phyloP scores from a whole-genome alignment of 164 flowering plant genomes.

The Echeveria elegans region DNA sequence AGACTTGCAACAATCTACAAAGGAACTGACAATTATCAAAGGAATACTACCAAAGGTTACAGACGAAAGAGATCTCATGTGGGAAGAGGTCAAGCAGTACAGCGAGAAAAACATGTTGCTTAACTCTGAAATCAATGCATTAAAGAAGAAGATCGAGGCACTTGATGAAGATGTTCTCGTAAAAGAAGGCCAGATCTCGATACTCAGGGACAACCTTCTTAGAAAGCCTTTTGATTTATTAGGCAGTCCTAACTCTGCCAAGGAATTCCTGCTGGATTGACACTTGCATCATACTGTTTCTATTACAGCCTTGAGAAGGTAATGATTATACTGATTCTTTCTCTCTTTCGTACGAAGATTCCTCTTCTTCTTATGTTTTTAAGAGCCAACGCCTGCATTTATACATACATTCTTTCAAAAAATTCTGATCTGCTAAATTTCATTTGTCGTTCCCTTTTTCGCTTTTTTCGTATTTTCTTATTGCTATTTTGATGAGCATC shows the following conservation, averaged over 20 bases:
- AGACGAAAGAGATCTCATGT: slow-evolving; percentile 76
- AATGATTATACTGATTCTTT: background rate
- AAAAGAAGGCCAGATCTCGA: slow-evolving; percentile 90
- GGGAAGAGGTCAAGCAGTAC: slow-evolving; percentile 73
- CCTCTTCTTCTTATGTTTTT: background rate
- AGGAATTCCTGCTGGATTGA: slow-evolving; percentile 34
- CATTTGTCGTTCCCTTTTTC: background rate
- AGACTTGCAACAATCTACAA: slow-evolving; percentile 50
- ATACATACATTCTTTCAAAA: background rate
- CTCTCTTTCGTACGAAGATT: too few species aligned
- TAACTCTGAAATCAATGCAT: slow-evolving; percentile 42
- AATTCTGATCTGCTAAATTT: background rate
- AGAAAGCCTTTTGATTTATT: slow-evolving; percentile 53
- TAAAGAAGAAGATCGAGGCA: slow-evolving; percentile 67
- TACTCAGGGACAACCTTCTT: slow-evolving; percentile 55
- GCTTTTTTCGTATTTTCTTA: background rate
- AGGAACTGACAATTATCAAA: slow-evolving; percentile 35
- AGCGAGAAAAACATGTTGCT: slow-evolving; percentile 76
- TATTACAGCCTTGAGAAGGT: background rate
- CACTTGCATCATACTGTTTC: background rate
- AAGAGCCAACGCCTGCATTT: background rate
- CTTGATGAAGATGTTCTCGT: slow-evolving; percentile 78
- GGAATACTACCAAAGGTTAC: slow-evolving; percentile 57
- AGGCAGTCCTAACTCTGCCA: slow-evolving; percentile 30
- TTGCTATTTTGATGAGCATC: background rate